Evolutionary conservation across 495 filamentous ascomycete species (phyloP), one percentile per base, ranked within the genome.

Genomic region (Hypoxylon lenormandii): DNA sequence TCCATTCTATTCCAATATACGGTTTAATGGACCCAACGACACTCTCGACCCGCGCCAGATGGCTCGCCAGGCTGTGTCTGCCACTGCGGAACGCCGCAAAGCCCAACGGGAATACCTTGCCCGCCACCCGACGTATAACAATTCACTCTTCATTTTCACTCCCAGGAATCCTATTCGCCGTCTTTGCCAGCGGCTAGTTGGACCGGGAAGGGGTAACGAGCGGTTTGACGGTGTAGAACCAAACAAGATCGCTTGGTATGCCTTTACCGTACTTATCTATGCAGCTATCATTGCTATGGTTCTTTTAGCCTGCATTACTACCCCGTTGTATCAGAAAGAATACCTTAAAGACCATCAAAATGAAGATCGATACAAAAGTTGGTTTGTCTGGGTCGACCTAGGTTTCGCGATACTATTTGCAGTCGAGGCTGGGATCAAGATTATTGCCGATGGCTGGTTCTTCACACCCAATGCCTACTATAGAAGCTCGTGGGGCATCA

Each of bases 401-500:
- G 89, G 91, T 19, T 99, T 99, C 76, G 94, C 94, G 18, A 80
- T 88, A 7, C 74, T 98, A 19, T 99, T 99, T 79, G 90, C 91
- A 0, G 67, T 94, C 16, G 95, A 99, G 76, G 93, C 94, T 0
- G 66, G 86, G 18, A 94, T 99, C 81, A 98, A 98, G 78, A 89
- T 97, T 36, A 87, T 99, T 64, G 95, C 95, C 0, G 95, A 99
- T 81, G 95, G 95, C 16, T 91, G 97, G 72, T 94, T 97, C 78
- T 98, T 90, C 88, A 97, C 95, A 0, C 95, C 95, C 0, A 97
- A 99, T 80, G 96, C 95, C 4, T 99, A 96, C 70, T 95, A 97
- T 77, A 88, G 95, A 64, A 91, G 95, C 64, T 94, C 94, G 0
- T 99, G 95, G 95, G 95, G 95, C 22, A 89, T 97, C 58, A 97